Evolutionary conservation across 768 basidiomycete species (phyloP), one percentile per base, ranked within the genome.

Genomic region (Clitopilus passeckerianus): DNA sequence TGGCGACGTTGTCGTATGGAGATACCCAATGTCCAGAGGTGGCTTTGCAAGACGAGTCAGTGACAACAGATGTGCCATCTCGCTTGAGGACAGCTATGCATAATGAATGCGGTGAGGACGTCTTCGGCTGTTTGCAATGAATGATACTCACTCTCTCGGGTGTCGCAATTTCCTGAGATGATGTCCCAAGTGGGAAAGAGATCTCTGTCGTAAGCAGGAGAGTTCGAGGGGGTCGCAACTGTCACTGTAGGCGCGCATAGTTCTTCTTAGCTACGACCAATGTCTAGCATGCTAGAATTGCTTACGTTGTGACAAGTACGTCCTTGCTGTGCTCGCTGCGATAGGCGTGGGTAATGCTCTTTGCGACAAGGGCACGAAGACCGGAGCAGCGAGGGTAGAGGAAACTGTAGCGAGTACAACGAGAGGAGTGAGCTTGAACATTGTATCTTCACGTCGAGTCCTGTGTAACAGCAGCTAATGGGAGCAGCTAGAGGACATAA

Each of bases 21-120:
- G 80, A 81, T 2, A 79, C 74, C 82, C 82, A 82, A 18, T 72
- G 64, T 2, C 82, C 82, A 2, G 80, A 81, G n/a, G 75, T 80
- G 0, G 76, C 68, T 9, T 66, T 61, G 64, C 82, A 84, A 23
- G 71, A 64, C 58, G 66, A 69, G 63, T 68, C 69, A 0, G 72
- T 74, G 8, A 79, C 75, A 16, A 84, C 82, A 61, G 63, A 69
- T 18, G 72, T 76, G 9, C 77, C 79, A 62, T 80, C 79, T 22
- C 79, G 74, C 60, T 75, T 77, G 56, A 80, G 66, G 27, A 80
- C 77, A 33, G 76, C 77, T 79, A 56, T 7, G 7, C 4, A 34
- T 8, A 24, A 10, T 12, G n/a, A 53, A 46, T 37, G 53, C 55
- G n/a, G 64, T 34, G 34, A 24, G 22, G 9, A 15, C 6, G 15